Base-by-base conservation (phyloP, 2,329 filamentous ascomycete species). In the Peltaster fructicola region DNA sequence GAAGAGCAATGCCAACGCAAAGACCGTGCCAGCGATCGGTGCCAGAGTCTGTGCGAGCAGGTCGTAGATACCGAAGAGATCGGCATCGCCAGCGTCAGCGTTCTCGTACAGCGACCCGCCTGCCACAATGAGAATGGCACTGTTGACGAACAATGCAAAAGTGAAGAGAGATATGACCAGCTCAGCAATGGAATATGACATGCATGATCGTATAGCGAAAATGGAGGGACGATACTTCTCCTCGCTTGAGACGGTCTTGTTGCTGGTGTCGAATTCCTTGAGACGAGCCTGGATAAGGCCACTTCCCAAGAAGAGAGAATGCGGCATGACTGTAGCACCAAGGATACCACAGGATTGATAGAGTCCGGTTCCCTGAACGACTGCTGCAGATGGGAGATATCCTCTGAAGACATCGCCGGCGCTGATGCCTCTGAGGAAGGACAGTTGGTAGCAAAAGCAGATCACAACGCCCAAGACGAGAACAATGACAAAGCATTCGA, bases 31-130 rank as follows among this genome's bases (percentile, higher is more conserved):
- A 1, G 80, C 82, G 0, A 66, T 75, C 0, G 73, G 70, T 1
- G 75, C 70, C 25, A 92, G 68, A 27, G 68, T 73, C 0, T 50
- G 41, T 1, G 70, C 64, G 0, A 92, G 65, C 3, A 92, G 58
- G 17, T 61, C 50, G 51, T 92, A 73, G 38, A 92, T 91, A 17
- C 69, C 71, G 43, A 90, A 92, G 19, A 92, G 73, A 43, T 88
- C 74, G 2, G 78, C 79, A 21, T 68, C 57, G 5, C 61, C 53
- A 1, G 76, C 75, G n/a, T 35, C 37, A 15, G 34, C 26, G 22
- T 65, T 65, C 3, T 63, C 50, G 44, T 74, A 82, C 0, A 91
- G 63, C 0, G 76, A 73, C 1, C 78, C 70, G 13, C 81, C 82
- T 0, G 82, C 73, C 12, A 52, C 47, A 31, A 55, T 55, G 14